Base-by-base conservation (phyloP, 306 rosid species). In the Ammopiptanthus mongolicus region DNA sequence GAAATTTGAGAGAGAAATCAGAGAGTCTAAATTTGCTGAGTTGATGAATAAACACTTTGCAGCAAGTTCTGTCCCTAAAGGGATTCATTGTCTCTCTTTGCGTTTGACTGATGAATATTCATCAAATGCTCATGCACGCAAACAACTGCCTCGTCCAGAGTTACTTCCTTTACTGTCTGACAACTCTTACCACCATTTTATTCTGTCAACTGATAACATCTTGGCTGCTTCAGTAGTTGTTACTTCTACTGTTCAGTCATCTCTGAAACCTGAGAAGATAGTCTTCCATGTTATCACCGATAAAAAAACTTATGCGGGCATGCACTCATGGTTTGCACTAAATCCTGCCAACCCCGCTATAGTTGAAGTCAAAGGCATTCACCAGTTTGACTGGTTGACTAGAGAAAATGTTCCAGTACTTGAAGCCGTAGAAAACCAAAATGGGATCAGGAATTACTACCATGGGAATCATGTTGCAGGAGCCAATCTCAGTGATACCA, bases 251-350 rank as follows among this genome's bases (percentile, higher is more conserved):
- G 88, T 96, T 78, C 96, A 87, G 85, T 84, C 98, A 69, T 87
- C 99, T 69, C 56, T 73, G 65, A 77, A 81, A 72, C 97, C 99
- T 44, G 99, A 89, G 82, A 89, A 89, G 85, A 90, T 96, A 71
- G 98, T 96, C 77, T 96, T 96, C 84, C 99, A 96, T 90, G 89
- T 96, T 80, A 96, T 96, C 77, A 96, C 99, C 4, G 98, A 96
- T 84, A 96, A 96, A 84, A 96, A 96, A 75, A 96, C 99, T 48
- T 96, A 96, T 33, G 93, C 98, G 39, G 99, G 99, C 39, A 96
- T 96, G 99, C 99, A 96, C 92, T 96, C 99, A 37, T 96, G 99
- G 99, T 96, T 96, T 88, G 98, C 99, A 3, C 85, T 96, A 58
- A 96, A 96, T 80, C 88, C 99, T 14, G 85, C 80, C 50, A 71